phyloP scores from a whole-genome alignment of 257 asterid genomes.

The Cordia subcordata region DNA sequence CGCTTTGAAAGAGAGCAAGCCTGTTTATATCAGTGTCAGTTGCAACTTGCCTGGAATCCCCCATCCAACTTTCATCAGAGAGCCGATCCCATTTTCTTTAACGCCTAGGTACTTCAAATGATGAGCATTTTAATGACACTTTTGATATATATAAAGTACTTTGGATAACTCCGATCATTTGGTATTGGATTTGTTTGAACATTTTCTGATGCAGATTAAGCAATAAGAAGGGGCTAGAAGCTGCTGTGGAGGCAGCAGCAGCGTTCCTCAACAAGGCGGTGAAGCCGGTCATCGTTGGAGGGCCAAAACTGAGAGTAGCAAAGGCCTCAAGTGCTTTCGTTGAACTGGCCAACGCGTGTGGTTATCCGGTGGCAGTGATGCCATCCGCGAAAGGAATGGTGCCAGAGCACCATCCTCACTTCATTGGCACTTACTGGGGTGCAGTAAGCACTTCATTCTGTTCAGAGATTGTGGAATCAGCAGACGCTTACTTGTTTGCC shows the following conservation, averaged over 20 bases:
- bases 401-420: conserved; percentile 64
- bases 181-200: neutral
- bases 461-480: conserved; percentile 79
- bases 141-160: no score
- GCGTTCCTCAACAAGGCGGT: conserved; percentile 72
- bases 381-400: conserved; percentile 90
- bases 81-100: conserved; percentile 68
- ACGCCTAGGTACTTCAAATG: conserved; percentile 44
- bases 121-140: no score
- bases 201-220: conserved; percentile 38
- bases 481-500: conserved; percentile 65
- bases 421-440: conserved; percentile 87
- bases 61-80: conserved; percentile 71
- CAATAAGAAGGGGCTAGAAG: conserved; percentile 60
- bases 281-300: conserved; percentile 75
- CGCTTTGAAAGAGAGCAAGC: conserved; percentile 79
- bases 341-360: conserved; percentile 60
- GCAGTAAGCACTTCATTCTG: conserved; percentile 77
- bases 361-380: conserved; percentile 58
- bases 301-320: conserved; percentile 65
- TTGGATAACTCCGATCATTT: neutral
- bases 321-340: conserved; percentile 53
- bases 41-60: conserved; percentile 77
- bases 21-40: conserved; percentile 73
- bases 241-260: conserved; percentile 66